A percentile compares a stretch with the other conserved stretches of the same genome.
Evolutionary conservation across 805 yeast species (phyloP).

Genomic region (Kodamaea hsintzibuensis): DNA sequence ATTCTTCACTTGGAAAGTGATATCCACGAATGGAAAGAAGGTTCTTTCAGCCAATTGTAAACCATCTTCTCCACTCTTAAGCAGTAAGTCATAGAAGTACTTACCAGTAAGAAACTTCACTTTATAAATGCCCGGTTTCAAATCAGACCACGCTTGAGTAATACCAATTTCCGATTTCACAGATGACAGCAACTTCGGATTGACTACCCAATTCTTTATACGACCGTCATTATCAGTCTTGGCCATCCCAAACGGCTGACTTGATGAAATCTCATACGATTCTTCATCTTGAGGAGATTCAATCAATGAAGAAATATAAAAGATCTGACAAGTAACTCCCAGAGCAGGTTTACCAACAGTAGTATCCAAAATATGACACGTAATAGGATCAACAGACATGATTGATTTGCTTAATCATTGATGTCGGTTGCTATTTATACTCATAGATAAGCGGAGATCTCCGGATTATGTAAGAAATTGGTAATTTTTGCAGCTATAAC

Average conservation of each 20-base stretch:
- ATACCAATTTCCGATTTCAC: slow-evolving; percentile 31
- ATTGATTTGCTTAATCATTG: background rate
- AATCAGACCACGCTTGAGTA: slow-evolving; percentile 42
- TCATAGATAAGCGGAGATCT: too few relatives aligned
- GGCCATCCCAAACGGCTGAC: slow-evolving; percentile 61
- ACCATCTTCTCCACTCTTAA: slow-evolving; percentile 14
- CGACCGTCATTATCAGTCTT: slow-evolving; percentile 83
- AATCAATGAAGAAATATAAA: slow-evolving; percentile 32
- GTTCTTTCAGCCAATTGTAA: slow-evolving; percentile 39
- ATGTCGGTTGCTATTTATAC: background rate
- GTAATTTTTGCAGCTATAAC: too few relatives aligned
- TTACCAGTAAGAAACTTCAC: slow-evolving; percentile 75
- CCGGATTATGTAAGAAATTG: too few relatives aligned
- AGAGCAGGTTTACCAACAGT: slow-evolving; percentile 80
- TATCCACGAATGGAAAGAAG: slow-evolving; percentile 88
- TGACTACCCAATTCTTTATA: slow-evolving; percentile 62
- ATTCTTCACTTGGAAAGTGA: slow-evolving; percentile 62
- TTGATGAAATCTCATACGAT: slow-evolving; percentile 24
- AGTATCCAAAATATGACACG: slow-evolving; percentile 90
- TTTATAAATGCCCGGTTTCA: slow-evolving; percentile 67
- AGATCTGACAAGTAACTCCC: slow-evolving; percentile 68
- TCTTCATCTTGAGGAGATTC: slow-evolving; percentile 24
- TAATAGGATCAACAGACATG: slow-evolving; percentile 52
- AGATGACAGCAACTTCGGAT: slow-evolving; percentile 29
- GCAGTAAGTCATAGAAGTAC: slow-evolving; percentile 47